Evolutionary conservation across 495 filamentous ascomycete genomes (phyloP).

Genomic region (Recurvomyces mirabilis): DNA sequence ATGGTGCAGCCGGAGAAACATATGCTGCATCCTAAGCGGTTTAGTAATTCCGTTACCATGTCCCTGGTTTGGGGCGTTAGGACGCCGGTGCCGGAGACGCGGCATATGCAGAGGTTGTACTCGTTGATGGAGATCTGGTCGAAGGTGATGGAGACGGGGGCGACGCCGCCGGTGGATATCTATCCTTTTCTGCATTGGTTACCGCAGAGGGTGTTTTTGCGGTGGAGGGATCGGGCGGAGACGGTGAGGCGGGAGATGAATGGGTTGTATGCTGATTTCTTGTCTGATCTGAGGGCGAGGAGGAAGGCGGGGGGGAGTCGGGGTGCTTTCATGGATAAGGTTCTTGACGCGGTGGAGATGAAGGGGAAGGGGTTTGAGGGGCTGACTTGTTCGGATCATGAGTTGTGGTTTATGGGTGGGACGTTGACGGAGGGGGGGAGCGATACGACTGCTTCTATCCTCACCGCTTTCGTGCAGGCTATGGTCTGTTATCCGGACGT

Average conservation of each 20-base stretch:
- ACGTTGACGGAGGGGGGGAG: slow-evolving; percentile 37
- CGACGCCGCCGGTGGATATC: slow-evolving; percentile 41
- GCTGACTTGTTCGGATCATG: slow-evolving; percentile 5
- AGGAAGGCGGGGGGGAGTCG: slow-evolving; percentile 10
- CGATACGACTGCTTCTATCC: slow-evolving; percentile 34
- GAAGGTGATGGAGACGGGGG: slow-evolving; percentile 37
- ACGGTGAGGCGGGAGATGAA: slow-evolving; percentile 35
- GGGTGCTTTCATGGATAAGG: slow-evolving; percentile 35
- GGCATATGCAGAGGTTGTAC: slow-evolving; percentile 34
- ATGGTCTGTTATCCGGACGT: slow-evolving; percentile 35
- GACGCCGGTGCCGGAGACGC: slow-evolving; percentile 26
- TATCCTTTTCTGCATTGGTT: slow-evolving; percentile 36
- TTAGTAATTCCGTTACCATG: slow-evolving; percentile 31
- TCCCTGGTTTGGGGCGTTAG: slow-evolving; percentile 37
- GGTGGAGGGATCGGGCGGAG: slow-evolving; percentile 31
- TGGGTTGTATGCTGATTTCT: slow-evolving; percentile 29
- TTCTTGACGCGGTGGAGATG: slow-evolving; percentile 25
- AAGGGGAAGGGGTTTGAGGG: slow-evolving; percentile 8
- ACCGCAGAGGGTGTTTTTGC: slow-evolving; percentile 34
- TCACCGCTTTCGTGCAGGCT: slow-evolving; percentile 36
- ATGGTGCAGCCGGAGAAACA: slow-evolving; percentile 30
- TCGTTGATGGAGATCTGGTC: slow-evolving; percentile 40
- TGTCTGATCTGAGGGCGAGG: slow-evolving; percentile 12
- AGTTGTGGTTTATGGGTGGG: slow-evolving; percentile 20
- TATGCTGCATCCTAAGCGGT: slow-evolving; percentile 38